Conservation (phyloP, 2,329 filamentous ascomycete species). For the Ophidiomyces ophidiicola region DNA sequence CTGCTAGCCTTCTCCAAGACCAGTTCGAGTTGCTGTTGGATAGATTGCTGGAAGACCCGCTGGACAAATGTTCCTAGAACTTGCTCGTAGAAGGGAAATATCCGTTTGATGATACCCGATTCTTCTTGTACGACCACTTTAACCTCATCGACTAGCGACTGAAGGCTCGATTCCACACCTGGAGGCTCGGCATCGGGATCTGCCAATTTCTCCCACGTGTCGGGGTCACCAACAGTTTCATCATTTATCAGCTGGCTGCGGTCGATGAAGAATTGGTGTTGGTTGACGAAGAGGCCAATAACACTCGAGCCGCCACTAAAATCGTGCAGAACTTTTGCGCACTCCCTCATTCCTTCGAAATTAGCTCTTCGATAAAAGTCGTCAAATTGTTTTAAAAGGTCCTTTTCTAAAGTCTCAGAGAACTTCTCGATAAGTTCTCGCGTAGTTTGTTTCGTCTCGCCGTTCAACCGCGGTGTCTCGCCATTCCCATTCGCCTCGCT, state of each 20-base stretch:
- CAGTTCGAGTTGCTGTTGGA: slow-evolving; percentile 90
- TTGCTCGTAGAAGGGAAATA: slow-evolving; percentile 92
- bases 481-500: slow-evolving; percentile 40
- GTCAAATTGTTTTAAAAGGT: slow-evolving; percentile 90
- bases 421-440: slow-evolving; percentile 93
- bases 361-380: slow-evolving; percentile 91
- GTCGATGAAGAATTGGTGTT: slow-evolving; percentile 98
- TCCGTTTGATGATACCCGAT: slow-evolving; percentile 88
- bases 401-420: slow-evolving; percentile 87
- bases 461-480: slow-evolving; percentile 35
- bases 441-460: slow-evolving; percentile 47
- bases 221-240: slow-evolving; percentile 50
- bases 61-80: slow-evolving; percentile 89
- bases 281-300: slow-evolving; percentile 92
- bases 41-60: slow-evolving; percentile 92
- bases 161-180: slow-evolving; percentile 79
- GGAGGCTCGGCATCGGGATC: slow-evolving; percentile 89
- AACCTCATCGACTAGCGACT: slow-evolving; percentile 87
- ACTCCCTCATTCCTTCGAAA: slow-evolving; percentile 97
- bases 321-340: slow-evolving; percentile 81
- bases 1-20: slow-evolving; percentile 89
- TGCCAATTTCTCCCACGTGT: slow-evolving; percentile 81
- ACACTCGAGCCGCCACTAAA: slow-evolving; percentile 95
- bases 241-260: slow-evolving; percentile 82
- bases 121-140: slow-evolving; percentile 94